Percentiles rank a stretch among this genome's conserved stretches.
phyloP scores from a whole-genome alignment of 2,329 filamentous ascomycete genomes.

The Xylaria digitata region DNA sequence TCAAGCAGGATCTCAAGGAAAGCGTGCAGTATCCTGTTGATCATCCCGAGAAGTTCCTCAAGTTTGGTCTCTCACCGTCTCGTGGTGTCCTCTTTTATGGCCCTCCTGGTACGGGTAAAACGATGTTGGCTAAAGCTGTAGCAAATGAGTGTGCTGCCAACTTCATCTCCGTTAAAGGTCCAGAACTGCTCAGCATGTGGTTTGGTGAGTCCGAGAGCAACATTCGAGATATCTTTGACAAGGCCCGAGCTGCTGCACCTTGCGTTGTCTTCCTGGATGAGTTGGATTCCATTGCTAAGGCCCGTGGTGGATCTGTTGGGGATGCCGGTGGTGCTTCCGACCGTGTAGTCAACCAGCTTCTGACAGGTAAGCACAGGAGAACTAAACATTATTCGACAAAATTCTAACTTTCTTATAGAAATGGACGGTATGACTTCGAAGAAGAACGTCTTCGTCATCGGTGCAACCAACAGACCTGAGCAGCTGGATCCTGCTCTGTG shows the following conservation, averaged over 20 bases:
- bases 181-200: slow-evolving; percentile 99
- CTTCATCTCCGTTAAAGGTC: slow-evolving; percentile 99
- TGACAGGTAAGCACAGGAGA: slow-evolving; percentile 77
- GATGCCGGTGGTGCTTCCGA: slow-evolving; percentile 98
- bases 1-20: slow-evolving; percentile 99
- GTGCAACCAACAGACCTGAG: slow-evolving; percentile 97
- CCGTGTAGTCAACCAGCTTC: slow-evolving; percentile 99
- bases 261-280: slow-evolving; percentile 99
- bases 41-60: slow-evolving; percentile 99
- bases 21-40: slow-evolving; percentile 99
- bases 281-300: slow-evolving; percentile 98
- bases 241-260: slow-evolving; percentile 96
- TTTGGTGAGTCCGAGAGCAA: slow-evolving; percentile 99
- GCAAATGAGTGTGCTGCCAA: slow-evolving; percentile 99
- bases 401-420: slow-evolving; percentile 69
- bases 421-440: slow-evolving; percentile 99
- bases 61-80: slow-evolving; percentile 97
- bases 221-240: slow-evolving; percentile 99
- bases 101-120: slow-evolving; percentile 99
- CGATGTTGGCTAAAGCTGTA: slow-evolving; percentile 97
- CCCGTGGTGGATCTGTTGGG: slow-evolving; percentile 93
- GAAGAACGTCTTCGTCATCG: slow-evolving; percentile 99
- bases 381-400: background rate
- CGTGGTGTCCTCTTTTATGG: slow-evolving; percentile 99
- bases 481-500: slow-evolving; percentile 98